Conservation (phyloP, 2,329 filamentous ascomycete species). For the Aspergillus neoniger region DNA sequence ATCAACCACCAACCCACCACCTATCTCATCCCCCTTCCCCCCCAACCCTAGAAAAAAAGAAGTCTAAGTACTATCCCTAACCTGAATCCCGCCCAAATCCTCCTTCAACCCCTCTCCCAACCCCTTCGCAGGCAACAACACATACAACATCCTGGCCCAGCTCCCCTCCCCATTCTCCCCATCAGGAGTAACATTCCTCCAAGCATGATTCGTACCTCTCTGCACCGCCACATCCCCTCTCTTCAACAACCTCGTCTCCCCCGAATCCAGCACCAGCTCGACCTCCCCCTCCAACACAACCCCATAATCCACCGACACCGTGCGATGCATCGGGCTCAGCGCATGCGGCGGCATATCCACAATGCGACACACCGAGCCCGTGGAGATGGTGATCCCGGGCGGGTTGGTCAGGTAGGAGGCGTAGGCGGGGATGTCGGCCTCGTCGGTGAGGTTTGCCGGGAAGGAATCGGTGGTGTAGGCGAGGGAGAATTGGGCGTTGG, state of each 20-base stretch:
- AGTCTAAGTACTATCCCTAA: slow-evolving; percentile 24
- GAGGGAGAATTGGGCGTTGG: slow-evolving; percentile 52
- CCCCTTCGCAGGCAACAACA: slow-evolving; percentile 26
- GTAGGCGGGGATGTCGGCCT: slow-evolving; percentile 52
- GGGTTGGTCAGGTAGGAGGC: slow-evolving; percentile 45
- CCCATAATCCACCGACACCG: slow-evolving; percentile 54
- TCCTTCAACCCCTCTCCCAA: slow-evolving; percentile 24
- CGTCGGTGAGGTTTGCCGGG: slow-evolving; percentile 49
- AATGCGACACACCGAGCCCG: slow-evolving; percentile 42
- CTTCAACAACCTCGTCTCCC: slow-evolving; percentile 48
- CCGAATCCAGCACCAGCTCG: slow-evolving; percentile 53
- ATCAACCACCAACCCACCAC: neutral
- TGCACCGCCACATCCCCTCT: slow-evolving; percentile 58
- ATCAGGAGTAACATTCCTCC: slow-evolving; percentile 38
- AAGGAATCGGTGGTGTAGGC: slow-evolving; percentile 53
- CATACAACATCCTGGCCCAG: slow-evolving; percentile 34
- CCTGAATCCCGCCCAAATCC: slow-evolving; percentile 14
- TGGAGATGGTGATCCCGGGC: slow-evolving; percentile 53
- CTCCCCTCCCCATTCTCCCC: slow-evolving; percentile 13
- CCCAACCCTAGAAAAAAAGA: neutral
- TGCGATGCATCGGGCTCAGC: slow-evolving; percentile 52
- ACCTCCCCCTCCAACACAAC: slow-evolving; percentile 55
- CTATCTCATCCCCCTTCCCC: too few relatives aligned
- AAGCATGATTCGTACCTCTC: slow-evolving; percentile 43
- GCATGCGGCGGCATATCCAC: slow-evolving; percentile 50